A percentile compares a stretch with the other conserved stretches of the same genome.
Conservation (phyloP, 2,329 filamentous ascomycete genomes). For the Apiospora hydei region DNA sequence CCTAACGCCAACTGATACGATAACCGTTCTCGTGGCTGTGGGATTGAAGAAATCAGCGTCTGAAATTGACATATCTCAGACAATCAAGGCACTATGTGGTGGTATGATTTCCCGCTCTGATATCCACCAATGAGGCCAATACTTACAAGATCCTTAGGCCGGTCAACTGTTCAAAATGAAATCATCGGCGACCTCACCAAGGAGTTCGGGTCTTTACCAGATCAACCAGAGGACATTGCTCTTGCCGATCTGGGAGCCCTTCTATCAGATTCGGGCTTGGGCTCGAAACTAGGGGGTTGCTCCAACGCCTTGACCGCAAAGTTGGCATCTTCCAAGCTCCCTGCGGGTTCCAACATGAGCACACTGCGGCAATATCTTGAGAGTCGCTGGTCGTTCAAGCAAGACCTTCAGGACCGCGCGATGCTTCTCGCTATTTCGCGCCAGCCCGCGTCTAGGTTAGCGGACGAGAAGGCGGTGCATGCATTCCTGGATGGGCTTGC, state of each 20-base stretch:
- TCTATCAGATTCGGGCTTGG: constrained; percentile 40
- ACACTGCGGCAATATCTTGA: constrained; percentile 25
- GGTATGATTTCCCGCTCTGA: constrained; percentile 29
- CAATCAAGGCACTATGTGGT: constrained; percentile 44
- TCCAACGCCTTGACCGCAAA: constrained; percentile 33
- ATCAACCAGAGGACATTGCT: constrained; percentile 48
- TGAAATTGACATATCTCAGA: constrained; percentile 38
- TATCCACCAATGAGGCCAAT: background rate
- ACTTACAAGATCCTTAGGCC: constrained; percentile 33
- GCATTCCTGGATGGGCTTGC: constrained; percentile 23
- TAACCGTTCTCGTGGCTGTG: constrained; percentile 40
- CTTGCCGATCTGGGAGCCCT: constrained; percentile 41
- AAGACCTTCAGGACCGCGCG: constrained; percentile 24
- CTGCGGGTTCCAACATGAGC: constrained; percentile 22
- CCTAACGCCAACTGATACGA: constrained; percentile 35
- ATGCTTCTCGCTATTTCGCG: constrained; percentile 18
- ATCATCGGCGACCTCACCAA: constrained; percentile 49
- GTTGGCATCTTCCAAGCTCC: constrained; percentile 28
- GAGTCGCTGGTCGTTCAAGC: constrained; percentile 23
- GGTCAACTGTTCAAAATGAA: constrained; percentile 54
- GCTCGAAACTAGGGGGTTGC: constrained; percentile 39
- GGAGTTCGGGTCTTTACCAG: constrained; percentile 50
- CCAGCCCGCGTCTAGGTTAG: constrained; percentile 17
- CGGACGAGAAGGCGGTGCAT: constrained; percentile 24
- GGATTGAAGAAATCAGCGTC: constrained; percentile 39